Evolutionary conservation across 148 eudicot genomes (phyloP).

Genomic region (Camellia granthamiana): DNA sequence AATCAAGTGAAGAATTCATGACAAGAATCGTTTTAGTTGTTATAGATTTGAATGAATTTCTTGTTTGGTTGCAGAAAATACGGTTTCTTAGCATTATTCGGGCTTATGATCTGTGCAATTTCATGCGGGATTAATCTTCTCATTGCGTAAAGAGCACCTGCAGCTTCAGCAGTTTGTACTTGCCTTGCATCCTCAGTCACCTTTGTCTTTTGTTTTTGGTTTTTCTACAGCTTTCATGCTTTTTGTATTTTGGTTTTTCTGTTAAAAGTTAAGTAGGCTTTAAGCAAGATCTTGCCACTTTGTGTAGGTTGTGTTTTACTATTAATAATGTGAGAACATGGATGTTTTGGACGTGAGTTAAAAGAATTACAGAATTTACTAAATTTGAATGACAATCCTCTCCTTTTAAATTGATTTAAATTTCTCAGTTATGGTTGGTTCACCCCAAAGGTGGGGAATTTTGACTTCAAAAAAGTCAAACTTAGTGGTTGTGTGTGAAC

Average conservation of each 20-base stretch:
- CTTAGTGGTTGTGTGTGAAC: too few relatives aligned
- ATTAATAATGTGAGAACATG: neutral
- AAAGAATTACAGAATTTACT: neutral
- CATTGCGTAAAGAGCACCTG: slow-evolving; percentile 9
- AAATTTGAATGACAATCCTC: too few relatives aligned
- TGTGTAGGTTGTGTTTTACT: neutral
- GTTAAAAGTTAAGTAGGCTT: neutral
- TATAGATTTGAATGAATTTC: neutral
- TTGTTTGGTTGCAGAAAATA: slow-evolving; percentile 54
- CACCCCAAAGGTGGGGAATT: too few relatives aligned
- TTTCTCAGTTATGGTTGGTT: too few relatives aligned
- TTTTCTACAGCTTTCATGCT: neutral
- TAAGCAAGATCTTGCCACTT: neutral
- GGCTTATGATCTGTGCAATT: slow-evolving; percentile 53
- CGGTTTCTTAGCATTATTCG: slow-evolving; percentile 45
- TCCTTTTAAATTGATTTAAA: too few relatives aligned
- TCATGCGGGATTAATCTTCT: slow-evolving; percentile 58
- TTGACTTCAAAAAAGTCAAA: too few relatives aligned
- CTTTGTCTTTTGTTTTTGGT: neutral
- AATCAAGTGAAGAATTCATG: too few relatives aligned
- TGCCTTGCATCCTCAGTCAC: neutral
- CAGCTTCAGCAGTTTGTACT: neutral
- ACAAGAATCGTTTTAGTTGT: too few relatives aligned
- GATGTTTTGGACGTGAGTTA: neutral
- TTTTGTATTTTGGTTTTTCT: neutral